Conservation (phyloP, 2,329 filamentous ascomycete species). For the Penicillium corylophilum region DNA sequence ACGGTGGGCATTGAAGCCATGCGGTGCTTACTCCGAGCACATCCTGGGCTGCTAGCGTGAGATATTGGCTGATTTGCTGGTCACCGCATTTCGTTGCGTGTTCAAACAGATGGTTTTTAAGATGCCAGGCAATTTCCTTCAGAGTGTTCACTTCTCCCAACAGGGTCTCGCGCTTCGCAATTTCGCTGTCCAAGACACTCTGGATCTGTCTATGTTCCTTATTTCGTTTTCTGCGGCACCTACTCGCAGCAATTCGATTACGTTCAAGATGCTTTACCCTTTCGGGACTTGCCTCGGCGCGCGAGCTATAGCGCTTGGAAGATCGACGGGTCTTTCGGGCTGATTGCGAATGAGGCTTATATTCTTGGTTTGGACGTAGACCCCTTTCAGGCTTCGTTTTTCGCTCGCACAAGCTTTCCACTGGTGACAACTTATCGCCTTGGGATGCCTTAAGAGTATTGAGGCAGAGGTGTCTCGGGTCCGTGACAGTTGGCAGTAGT, state of each 20-base stretch:
- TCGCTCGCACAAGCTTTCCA: too few species aligned
- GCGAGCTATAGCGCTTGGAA: background rate
- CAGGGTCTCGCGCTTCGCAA: background rate
- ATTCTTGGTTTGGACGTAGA: background rate
- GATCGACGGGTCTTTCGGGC: background rate
- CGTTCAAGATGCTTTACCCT: conserved; percentile 8
- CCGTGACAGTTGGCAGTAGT: too few species aligned
- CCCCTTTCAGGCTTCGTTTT: too few species aligned
- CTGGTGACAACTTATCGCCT: too few species aligned
- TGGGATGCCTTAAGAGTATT: too few species aligned
- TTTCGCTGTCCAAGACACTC: background rate
- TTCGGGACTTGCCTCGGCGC: background rate
- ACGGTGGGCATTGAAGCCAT: too few species aligned
- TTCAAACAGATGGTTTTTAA: conserved; percentile 6
- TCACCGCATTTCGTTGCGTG: conserved; percentile 5
- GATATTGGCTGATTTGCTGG: conserved; percentile 3
- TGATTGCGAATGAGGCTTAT: background rate
- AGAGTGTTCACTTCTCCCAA: background rate
- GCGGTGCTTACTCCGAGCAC: background rate
- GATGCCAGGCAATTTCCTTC: conserved; percentile 1
- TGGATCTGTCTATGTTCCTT: conserved; percentile 2
- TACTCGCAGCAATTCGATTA: conserved; percentile 7
- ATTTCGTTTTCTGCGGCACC: conserved; percentile 9
- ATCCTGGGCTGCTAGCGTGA: background rate
- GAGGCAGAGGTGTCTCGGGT: too few species aligned